phyloP scores from a whole-genome alignment of 2,329 filamentous ascomycete genomes.

The Alternaria metachromatica region DNA sequence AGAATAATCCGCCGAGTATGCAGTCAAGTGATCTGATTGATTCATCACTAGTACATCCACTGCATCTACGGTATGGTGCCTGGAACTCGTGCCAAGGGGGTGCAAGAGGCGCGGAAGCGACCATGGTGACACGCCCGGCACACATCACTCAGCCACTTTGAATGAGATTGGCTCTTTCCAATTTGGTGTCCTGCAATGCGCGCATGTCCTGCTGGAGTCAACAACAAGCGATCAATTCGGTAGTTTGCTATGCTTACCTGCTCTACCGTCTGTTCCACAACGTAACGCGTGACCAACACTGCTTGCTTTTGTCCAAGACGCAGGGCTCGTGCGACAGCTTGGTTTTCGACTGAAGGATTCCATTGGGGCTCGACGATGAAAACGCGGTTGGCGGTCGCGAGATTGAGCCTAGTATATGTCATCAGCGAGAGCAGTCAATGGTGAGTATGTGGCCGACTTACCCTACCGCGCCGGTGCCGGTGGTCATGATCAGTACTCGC shows the following conservation, averaged over 20 bases:
- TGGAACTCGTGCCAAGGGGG: too few species aligned
- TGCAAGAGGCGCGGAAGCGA: too few species aligned
- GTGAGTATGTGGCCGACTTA: conserved; percentile 22
- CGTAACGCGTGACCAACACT: conserved; percentile 57
- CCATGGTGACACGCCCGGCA: too few species aligned
- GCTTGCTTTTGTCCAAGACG: conserved; percentile 55
- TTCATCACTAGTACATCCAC: too few species aligned
- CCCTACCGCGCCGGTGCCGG: conserved; percentile 61
- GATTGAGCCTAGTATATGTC: conserved; percentile 50
- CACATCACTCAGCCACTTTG: too few species aligned
- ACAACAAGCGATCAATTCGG: accelerated
- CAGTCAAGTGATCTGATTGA: too few species aligned
- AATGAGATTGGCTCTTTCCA: not conserved
- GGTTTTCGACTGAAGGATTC: conserved; percentile 61
- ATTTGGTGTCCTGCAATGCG: not conserved
- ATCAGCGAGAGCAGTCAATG: not conserved
- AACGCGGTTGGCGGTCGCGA: conserved; percentile 57
- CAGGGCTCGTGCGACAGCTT: conserved; percentile 59
- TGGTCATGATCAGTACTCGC: conserved; percentile 60
- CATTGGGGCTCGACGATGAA: conserved; percentile 63
- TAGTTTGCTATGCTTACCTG: conserved; percentile 40
- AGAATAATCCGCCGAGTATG: too few species aligned
- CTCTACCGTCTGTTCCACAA: conserved; percentile 47
- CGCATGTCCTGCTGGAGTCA: conserved; percentile 40
- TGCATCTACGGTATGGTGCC: too few species aligned